Percentiles rank a stretch among this genome's conserved stretches.
These are phyloP conservation scores for Penicillium alfredii DNA, from an alignment of 495 filamentous ascomycete species.

Conservation along the genomic window DNA sequence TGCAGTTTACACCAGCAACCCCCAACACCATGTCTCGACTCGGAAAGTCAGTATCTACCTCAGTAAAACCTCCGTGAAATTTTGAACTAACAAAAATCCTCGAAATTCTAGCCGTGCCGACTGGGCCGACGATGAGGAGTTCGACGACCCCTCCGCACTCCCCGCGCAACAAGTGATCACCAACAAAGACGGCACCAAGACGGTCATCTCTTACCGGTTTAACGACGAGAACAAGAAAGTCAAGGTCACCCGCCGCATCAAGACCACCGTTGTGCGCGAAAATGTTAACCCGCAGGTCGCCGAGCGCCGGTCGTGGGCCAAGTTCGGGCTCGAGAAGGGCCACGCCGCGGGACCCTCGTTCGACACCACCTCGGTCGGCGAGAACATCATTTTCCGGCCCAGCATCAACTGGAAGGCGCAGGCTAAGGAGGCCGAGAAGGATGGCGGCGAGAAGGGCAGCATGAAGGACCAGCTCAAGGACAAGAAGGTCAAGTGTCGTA, in stretches of 20 bases:
- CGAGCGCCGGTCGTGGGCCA: conserved; percentile 82
- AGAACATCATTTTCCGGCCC: conserved; percentile 95
- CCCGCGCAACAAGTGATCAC: conserved; percentile 78
- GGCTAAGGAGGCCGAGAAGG: conserved; percentile 75
- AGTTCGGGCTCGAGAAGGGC: conserved; percentile 83
- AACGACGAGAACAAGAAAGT: conserved; percentile 93
- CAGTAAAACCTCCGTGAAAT: background rate
- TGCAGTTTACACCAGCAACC: conserved; percentile 22
- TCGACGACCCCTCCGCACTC: conserved; percentile 73
- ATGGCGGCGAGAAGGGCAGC: conserved; percentile 58
- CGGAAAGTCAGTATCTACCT: conserved; percentile 36
- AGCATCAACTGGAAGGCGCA: conserved; percentile 85
- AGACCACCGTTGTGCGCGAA: conserved; percentile 79
- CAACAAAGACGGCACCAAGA: conserved; percentile 98
- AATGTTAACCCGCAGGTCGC: conserved; percentile 95
- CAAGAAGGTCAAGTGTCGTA: conserved; percentile 99
- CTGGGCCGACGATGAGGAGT: conserved; percentile 97
- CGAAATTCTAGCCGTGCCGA: conserved; percentile 54
- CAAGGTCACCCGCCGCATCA: conserved; percentile 91
- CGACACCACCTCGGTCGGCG: conserved; percentile 88
- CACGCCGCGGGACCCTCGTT: conserved; percentile 59
- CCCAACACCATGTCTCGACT: conserved; percentile 42
- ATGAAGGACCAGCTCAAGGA: conserved; percentile 93
- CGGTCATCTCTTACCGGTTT: conserved; percentile 81
- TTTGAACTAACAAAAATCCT: conserved; percentile 18